Percentiles rank a stretch among this genome's conserved stretches.
These are phyloP conservation scores for Rhytidiadelphus loreus DNA, from an alignment of 225 moss, liverwort and hornwort species.

Conservation along the genomic window DNA sequence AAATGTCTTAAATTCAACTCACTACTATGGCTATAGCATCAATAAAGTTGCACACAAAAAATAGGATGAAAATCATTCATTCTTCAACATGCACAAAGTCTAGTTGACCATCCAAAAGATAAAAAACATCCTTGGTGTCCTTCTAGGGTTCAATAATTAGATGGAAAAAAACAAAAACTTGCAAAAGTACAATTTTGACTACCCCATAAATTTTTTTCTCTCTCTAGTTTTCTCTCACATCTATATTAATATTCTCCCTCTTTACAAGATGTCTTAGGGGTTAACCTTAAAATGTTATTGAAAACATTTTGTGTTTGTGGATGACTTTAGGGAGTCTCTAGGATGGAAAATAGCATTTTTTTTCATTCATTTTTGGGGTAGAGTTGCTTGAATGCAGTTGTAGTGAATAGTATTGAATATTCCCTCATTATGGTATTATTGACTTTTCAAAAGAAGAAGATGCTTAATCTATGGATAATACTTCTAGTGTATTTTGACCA, in stretches of 20 bases:
- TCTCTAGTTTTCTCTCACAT: background rate
- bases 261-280: accelerated
- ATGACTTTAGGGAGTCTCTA: background rate
- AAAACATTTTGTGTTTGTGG: background rate
- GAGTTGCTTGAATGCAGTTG: background rate
- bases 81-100: background rate
- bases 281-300: background rate
- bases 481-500: background rate
- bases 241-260: background rate
- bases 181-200: background rate
- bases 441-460: background rate
- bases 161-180: background rate
- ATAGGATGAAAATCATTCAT: background rate
- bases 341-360: background rate
- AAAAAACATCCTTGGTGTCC: accelerated
- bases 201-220: too few relatives aligned
- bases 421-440: background rate
- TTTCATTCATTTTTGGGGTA: background rate
- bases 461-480: background rate
- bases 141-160: background rate
- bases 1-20: background rate
- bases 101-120: background rate
- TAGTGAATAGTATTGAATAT: background rate
- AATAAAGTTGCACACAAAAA: background rate
- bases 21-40: background rate